Evolutionary conservation across 352 stramenopile species (phyloP), one percentile per base, ranked within the genome.

Genomic region (Pythium coloratum): DNA sequence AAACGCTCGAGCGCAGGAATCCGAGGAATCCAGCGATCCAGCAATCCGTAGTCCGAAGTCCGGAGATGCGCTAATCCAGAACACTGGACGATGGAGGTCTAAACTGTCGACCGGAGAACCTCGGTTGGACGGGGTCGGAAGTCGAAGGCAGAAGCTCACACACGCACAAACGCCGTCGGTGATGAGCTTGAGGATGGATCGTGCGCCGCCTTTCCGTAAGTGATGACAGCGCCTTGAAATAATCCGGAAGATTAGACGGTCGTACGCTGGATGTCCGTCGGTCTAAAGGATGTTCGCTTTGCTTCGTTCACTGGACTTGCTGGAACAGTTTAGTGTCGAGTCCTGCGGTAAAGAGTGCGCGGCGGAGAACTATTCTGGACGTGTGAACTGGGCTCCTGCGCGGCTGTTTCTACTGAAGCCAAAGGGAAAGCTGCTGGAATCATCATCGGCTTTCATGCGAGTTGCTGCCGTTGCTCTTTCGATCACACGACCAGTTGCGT

Each of bases 331-430:
- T 32, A 24, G 44, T 6, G 10, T 28, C 18, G 44, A 28, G 44
- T 24, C 24, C 20, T 10, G 47, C 20, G 47, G 47, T 55, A 55
- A 55, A 55, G 47, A 55, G 47, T 20, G 47, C 47, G 20, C 44
- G 6, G 20, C 16, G 20, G 18, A 26, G 20, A 28, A 55, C 47
- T 55, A 20, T 55, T 54, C 46, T 20, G 46, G n/a, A 54, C 24
- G 46, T 30, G 46, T 32, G 47, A 55, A 55, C 6, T 55, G 26
- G 20, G 26, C 47, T 6, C 46, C 28, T 9, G 34, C 46, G n/a
- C 46, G 47, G 47, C 47, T 55, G 47, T 55, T 55, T 55, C 47
- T 55, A 32, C 47, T 55, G 47, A 55, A 55, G 47, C 47, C 20
- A 55, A 34, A 34, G 47, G 47, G 47, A 55, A 32, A 32, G 47